Evolutionary conservation across 805 yeast species (phyloP), one percentile per base, ranked within the genome.

Genomic region (Candida oleophila): DNA sequence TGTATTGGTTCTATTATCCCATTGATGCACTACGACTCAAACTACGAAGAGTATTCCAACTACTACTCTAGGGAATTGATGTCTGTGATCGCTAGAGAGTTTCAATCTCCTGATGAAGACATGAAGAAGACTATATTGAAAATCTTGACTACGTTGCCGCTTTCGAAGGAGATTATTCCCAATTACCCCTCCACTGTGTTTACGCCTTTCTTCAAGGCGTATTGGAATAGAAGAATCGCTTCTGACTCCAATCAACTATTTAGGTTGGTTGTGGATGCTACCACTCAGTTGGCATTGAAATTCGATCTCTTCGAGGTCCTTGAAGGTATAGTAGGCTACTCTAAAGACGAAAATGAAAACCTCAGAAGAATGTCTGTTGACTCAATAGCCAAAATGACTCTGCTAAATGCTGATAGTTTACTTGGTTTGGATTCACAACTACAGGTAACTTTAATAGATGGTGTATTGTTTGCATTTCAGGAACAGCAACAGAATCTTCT

Each of bases 171-270:
- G 11, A 73, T 88, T 12, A 74, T 82, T 11, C 71, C 69, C 14
- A 64, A 64, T 21, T 81, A 78, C 50, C 66, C 70, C 38, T 74
- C 70, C 4, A 80, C 81, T 19, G 74, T 87, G 1, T 62, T 82
- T 3, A 78, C 80, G 0, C 77, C 82, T 0, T 88, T 89, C 51
- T 81, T 90, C 60, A 72, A 74, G 49, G 65, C 72, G 47, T 91
- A 89, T 60, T 92, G 97, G 97, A 82, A 77, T 38, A 76, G 97
- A 57, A 73, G 97, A 57, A 69, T 81, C 46, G 96, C 97, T 0
- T 62, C 86, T 41, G 94, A 87, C 59, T 60, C 66, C 2, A 53
- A 53, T 2, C 78, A 83, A 43, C 60, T 82, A 7, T 74, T 77
- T 30, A 74, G 74, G 42, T 67, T 81, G 44, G 92, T 90, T 28